phyloP scores from a whole-genome alignment of 352 stramenopile genomes.

The Phytophthora macrochlamydospora region DNA sequence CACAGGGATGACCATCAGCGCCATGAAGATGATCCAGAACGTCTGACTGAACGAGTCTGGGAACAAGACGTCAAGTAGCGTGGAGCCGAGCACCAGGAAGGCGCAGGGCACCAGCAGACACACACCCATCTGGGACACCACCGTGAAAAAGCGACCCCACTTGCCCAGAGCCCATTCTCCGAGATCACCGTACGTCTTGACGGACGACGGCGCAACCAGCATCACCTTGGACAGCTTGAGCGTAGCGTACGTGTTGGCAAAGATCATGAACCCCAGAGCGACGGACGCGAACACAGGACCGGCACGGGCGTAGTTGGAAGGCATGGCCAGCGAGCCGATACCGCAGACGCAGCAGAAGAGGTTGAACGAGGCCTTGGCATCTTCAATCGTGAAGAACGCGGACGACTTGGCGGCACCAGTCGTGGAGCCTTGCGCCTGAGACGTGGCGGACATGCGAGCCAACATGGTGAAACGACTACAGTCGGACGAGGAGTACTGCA shows the following conservation, averaged over 20 bases:
- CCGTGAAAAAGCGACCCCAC: neutral
- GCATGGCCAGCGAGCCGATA: neutral
- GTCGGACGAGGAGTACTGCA: neutral
- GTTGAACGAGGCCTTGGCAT: neutral
- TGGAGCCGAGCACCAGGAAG: neutral
- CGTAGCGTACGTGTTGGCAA: neutral
- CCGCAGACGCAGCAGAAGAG: neutral
- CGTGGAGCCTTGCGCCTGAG: neutral
- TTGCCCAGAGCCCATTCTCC: neutral
- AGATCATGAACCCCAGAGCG: neutral
- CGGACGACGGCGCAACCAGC: neutral
- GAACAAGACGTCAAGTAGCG: neutral
- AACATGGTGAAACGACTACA: neutral
- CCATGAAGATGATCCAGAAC: neutral
- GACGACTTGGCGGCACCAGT: neutral
- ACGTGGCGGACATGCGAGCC: neutral
- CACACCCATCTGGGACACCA: neutral
- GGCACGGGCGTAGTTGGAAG: neutral
- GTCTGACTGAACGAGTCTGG: neutral
- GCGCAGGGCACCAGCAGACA: neutral
- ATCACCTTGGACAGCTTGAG: neutral
- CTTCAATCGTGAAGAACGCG: neutral
- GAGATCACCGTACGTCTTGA: neutral
- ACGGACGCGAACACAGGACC: neutral
- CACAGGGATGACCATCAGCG: neutral